Percentiles rank a stretch among this genome's conserved stretches.
These are phyloP conservation scores for Russula sp. DNA, from an alignment of 768 basidiomycete genomes.

Conservation along the genomic window DNA sequence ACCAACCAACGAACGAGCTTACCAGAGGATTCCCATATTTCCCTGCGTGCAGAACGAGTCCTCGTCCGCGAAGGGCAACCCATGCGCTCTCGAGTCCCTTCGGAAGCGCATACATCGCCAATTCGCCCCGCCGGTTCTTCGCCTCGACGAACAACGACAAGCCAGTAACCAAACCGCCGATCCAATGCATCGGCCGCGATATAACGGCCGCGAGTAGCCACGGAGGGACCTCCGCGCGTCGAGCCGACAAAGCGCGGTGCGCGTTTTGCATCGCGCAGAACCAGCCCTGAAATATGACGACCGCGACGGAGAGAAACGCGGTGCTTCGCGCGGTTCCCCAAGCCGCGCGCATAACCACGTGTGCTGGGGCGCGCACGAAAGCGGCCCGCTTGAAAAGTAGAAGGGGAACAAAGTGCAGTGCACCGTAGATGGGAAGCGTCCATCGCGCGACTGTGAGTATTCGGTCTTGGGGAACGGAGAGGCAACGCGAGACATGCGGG, in stretches of 20 bases:
- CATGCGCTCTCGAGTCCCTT: slow-evolving; percentile 88
- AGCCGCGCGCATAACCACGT: slow-evolving; percentile 60
- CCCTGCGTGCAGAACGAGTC: slow-evolving; percentile 69
- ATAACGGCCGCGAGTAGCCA: slow-evolving; percentile 56
- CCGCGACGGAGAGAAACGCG: slow-evolving; percentile 81
- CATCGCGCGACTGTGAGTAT: slow-evolving; percentile 79
- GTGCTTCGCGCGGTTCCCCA: slow-evolving; percentile 79
- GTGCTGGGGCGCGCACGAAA: slow-evolving; percentile 63
- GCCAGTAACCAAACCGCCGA: slow-evolving; percentile 70
- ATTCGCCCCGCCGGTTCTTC: slow-evolving; percentile 76
- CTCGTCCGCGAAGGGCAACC: slow-evolving; percentile 71
- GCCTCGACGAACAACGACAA: slow-evolving; percentile 84
- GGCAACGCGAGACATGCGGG: slow-evolving; percentile 64
- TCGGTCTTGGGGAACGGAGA: slow-evolving; percentile 58
- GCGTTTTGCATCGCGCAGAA: slow-evolving; percentile 67
- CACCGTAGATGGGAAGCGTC: slow-evolving; percentile 84
- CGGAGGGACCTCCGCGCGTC: slow-evolving; percentile 41
- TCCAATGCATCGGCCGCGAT: slow-evolving; percentile 69
- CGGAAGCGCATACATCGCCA: slow-evolving; percentile 90
- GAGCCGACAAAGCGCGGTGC: slow-evolving; percentile 45
- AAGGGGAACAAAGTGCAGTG: slow-evolving; percentile 84
- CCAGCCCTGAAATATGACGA: slow-evolving; percentile 74
- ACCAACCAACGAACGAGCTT: slow-evolving; percentile 32
- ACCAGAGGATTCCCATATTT: slow-evolving; percentile 66
- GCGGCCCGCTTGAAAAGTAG: slow-evolving; percentile 73